Evolutionary conservation across 2,329 filamentous ascomycete genomes (phyloP), one percentile per base, ranked within the genome.

Genomic region (Cercospora zeae-maydis): DNA sequence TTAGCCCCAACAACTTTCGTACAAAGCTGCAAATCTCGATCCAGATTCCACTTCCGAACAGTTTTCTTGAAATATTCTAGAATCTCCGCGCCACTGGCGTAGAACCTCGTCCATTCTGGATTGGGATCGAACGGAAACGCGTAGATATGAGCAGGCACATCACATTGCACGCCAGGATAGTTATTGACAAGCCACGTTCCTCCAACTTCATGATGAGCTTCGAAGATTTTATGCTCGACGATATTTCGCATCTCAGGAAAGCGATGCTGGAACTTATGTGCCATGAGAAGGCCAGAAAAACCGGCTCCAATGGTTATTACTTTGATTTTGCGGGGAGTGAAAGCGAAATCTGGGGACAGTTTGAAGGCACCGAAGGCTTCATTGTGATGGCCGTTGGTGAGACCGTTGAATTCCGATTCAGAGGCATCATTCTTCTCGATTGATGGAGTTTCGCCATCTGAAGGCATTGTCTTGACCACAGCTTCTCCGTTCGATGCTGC

Each of bases 71-170:
- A 75, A 58, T 80, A 79, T 1, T 75, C 72, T 6, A 72, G 67
- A 14, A 80, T 79, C 64, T 79, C 78, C 0, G 69, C 63, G 1
- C 76, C 76, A 19, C 69, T 69, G 5, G 76, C 74, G 54, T 78
- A 79, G n/a, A 78, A 76, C 6, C 58, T 42, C 6, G 58, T 47
- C 58, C 62, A 63, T 10, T 60, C 39, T n/a, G 61, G 61, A 30
- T 66, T 63, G 3, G 61, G 51, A 56, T 56, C 62, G 34, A 63
- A 63, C 6, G 62, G 55, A 2, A 63, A 63, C 1, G 45, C 42
- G 33, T 63, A 63, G 19, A 61, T 54, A 36, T 65, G 36, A 8
- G 52, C 39, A 1, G 57, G 57, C 6, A 63, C 52, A 16, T 63
- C 63, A 16, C 58, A 61, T 27, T 55, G 51, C 1, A 64, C 58